These are phyloP conservation scores for Peribolospora baueri DNA, from an alignment of 768 basidiomycete species.

Conservation along the genomic window DNA sequence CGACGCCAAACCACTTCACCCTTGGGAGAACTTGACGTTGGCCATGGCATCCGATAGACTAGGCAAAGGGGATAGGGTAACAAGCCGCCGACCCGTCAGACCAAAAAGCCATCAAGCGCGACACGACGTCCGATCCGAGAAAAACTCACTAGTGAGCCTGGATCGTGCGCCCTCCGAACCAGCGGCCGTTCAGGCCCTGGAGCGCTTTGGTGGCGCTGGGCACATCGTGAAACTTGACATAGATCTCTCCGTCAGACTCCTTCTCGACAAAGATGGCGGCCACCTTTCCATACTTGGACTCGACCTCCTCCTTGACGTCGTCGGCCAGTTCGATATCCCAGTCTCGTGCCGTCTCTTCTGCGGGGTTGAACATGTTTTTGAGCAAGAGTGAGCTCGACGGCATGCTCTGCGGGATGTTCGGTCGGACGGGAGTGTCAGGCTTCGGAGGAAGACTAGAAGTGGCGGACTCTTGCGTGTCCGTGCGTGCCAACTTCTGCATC, in stretches of 20 bases:
- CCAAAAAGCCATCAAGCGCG: too few species aligned
- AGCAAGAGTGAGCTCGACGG: slow-evolving; percentile 70
- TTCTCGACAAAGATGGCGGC: slow-evolving; percentile 75
- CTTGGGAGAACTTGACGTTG: too few species aligned
- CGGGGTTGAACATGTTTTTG: slow-evolving; percentile 94
- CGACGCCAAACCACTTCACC: too few species aligned
- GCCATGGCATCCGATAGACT: too few species aligned
- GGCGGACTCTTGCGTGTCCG: slow-evolving; percentile 18
- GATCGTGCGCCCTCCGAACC: slow-evolving; percentile 59
- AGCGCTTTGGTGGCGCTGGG: slow-evolving; percentile 62
- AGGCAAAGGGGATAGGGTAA: too few species aligned
- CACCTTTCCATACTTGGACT: slow-evolving; percentile 69
- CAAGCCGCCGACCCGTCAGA: too few species aligned
- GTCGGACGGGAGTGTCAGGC: slow-evolving; percentile 23
- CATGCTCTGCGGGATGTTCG: slow-evolving; percentile 59
- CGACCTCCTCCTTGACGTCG: slow-evolving; percentile 85
- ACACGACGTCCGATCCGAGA: too few species aligned
- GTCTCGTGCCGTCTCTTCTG: slow-evolving; percentile 82
- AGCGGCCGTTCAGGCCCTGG: slow-evolving; percentile 78
- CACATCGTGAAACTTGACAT: slow-evolving; percentile 63
- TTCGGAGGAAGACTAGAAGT: neutral
- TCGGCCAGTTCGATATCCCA: slow-evolving; percentile 94
- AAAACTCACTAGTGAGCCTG: too few species aligned
- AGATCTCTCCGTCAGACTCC: slow-evolving; percentile 82
- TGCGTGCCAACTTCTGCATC: slow-evolving; percentile 99